These are phyloP conservation scores for Bassia scoparia DNA, from an alignment of 148 eudicot genomes.

Conservation along the genomic window DNA sequence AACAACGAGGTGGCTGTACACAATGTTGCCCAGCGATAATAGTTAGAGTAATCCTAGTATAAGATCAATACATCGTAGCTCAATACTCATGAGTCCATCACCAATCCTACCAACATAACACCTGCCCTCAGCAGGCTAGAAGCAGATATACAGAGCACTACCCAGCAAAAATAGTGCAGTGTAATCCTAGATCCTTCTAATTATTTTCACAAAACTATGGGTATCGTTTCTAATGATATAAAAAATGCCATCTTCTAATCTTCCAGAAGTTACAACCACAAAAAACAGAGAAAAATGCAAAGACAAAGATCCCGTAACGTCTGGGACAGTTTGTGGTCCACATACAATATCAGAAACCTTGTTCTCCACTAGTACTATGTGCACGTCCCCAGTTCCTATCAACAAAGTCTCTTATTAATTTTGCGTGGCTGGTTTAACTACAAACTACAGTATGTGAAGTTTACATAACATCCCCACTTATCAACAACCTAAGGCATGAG, in stretches of 20 bases:
- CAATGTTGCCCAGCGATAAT: too few relatives aligned
- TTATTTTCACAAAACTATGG: background rate
- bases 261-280: conserved; percentile 16
- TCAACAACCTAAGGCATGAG: conserved; percentile 10
- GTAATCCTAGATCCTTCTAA: background rate
- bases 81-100: too few relatives aligned
- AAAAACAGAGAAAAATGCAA: background rate
- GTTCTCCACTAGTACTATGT: conserved; percentile 13
- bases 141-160: background rate
- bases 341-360: background rate
- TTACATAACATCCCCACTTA: conserved; percentile 20
- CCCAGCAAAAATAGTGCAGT: background rate
- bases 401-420: background rate
- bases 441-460: conserved; percentile 2
- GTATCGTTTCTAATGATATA: background rate
- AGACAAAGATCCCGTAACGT: background rate
- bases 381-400: background rate
- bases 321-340: conserved; percentile 12
- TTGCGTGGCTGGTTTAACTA: background rate
- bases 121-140: too few relatives aligned
- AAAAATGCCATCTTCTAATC: background rate
- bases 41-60: too few relatives aligned
- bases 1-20: too few relatives aligned
- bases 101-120: too few relatives aligned
- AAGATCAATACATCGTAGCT: too few relatives aligned